These are phyloP conservation scores for Saccharomycopsis fermentans DNA, from an alignment of 805 yeast species.

Conservation along the genomic window DNA sequence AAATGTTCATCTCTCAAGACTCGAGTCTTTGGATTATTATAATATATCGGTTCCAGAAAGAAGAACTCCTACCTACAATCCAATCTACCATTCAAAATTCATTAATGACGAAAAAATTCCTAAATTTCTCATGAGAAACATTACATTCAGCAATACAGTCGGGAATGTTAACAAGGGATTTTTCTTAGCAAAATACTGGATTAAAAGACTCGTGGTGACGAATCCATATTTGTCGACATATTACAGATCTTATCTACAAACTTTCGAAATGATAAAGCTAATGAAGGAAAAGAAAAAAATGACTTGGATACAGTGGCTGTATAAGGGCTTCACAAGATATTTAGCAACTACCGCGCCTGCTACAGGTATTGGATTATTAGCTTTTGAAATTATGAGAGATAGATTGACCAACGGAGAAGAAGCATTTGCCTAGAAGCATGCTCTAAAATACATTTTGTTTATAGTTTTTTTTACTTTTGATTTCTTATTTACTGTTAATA, in stretches of 20 bases:
- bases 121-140: slow-evolving; percentile 1
- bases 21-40: slow-evolving; percentile 61
- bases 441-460: not conserved
- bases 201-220: slow-evolving; percentile 22
- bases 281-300: slow-evolving; percentile 44
- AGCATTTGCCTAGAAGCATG: not conserved
- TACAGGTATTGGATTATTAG: slow-evolving; percentile 75
- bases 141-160: not conserved
- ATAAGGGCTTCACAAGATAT: slow-evolving; percentile 66
- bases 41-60: slow-evolving; percentile 16
- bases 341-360: slow-evolving; percentile 77
- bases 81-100: slow-evolving; percentile 5
- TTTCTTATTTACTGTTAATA: not conserved
- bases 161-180: slow-evolving; percentile 4
- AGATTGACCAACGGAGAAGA: slow-evolving; percentile 19
- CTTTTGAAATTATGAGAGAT: slow-evolving; percentile 70
- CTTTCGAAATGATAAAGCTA: slow-evolving; percentile 49
- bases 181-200: slow-evolving; percentile 18
- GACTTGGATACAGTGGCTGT: slow-evolving; percentile 56
- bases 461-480: too few relatives aligned
- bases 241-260: slow-evolving; percentile 67
- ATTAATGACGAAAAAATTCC: slow-evolving; percentile 12
- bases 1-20: slow-evolving; percentile 62
- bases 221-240: slow-evolving; percentile 32
- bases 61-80: slow-evolving; percentile 14